Evolutionary conservation across 306 rosid species (phyloP).

Genomic region (Castanospermum australe): DNA sequence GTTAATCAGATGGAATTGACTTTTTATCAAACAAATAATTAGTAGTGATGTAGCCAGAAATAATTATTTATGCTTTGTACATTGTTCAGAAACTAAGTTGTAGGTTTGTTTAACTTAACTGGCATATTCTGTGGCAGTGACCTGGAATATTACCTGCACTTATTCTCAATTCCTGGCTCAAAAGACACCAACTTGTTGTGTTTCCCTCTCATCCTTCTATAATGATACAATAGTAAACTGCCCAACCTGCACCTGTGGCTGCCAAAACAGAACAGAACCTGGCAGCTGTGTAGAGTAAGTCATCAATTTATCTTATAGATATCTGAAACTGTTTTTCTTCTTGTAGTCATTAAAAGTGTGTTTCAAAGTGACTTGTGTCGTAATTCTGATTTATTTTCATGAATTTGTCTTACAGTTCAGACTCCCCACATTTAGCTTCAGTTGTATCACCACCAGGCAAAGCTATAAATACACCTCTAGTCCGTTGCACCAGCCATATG

Average conservation of each 20-base stretch:
- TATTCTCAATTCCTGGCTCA: constrained; percentile 96
- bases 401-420: constrained; percentile 48
- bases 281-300: constrained; percentile 86
- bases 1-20: neutral
- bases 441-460: constrained; percentile 65
- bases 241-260: constrained; percentile 95
- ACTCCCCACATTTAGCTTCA: constrained; percentile 72
- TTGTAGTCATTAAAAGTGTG: neutral
- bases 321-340: neutral
- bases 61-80: neutral
- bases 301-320: constrained; percentile 3
- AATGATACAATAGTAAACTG: constrained; percentile 89
- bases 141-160: constrained; percentile 96
- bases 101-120: constrained; percentile 12
- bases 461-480: constrained; percentile 57
- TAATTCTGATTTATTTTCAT: constrained; percentile 2
- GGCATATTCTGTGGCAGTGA: constrained; percentile 67
- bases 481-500: constrained; percentile 95
- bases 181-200: constrained; percentile 98
- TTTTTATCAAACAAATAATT: constrained; percentile 1
- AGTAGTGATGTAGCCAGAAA: neutral
- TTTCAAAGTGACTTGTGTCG: neutral
- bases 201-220: constrained; percentile 95
- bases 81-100: neutral
- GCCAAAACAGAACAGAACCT: constrained; percentile 68